phyloP scores from a whole-genome alignment of 2,329 filamentous ascomycete species.

The Cercospora canescens region DNA sequence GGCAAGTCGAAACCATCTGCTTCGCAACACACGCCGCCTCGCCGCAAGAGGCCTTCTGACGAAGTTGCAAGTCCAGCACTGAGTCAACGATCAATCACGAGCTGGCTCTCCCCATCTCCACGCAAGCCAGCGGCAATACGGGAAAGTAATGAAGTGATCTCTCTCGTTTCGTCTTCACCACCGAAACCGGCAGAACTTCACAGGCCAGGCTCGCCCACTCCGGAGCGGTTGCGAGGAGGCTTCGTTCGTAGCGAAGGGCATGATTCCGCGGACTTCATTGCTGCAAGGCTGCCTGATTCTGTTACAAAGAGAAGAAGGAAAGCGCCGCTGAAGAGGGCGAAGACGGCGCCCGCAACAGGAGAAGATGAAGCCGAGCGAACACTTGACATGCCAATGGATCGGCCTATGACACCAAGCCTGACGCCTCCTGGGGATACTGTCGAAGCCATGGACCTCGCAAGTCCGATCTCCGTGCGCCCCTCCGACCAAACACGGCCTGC shows the following conservation, averaged over 20 bases:
- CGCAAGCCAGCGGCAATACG: constrained; percentile 16
- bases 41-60: constrained; percentile 31
- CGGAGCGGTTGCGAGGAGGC: constrained; percentile 16
- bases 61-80: constrained; percentile 27
- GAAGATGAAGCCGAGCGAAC: constrained; percentile 9
- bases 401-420: background rate
- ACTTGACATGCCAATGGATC: background rate
- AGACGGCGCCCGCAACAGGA: constrained; percentile 31
- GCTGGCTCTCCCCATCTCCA: constrained; percentile 32
- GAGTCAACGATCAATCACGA: constrained; percentile 29
- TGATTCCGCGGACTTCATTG: background rate
- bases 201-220: constrained; percentile 20
- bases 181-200: constrained; percentile 10
- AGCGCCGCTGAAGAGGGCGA: constrained; percentile 30
- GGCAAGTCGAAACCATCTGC: background rate
- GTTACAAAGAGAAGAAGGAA: constrained; percentile 35
- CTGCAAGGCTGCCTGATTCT: constrained; percentile 30
- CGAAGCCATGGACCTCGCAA: constrained; percentile 25
- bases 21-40: constrained; percentile 24
- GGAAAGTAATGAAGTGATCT: constrained; percentile 25
- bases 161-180: constrained; percentile 35
- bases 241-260: constrained; percentile 11
- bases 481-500: background rate
- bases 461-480: constrained; percentile 4
- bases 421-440: constrained; percentile 4